These are phyloP conservation scores for Aspergillus sp. DNA, from an alignment of 2,329 filamentous ascomycete species.

Conservation along the genomic window DNA sequence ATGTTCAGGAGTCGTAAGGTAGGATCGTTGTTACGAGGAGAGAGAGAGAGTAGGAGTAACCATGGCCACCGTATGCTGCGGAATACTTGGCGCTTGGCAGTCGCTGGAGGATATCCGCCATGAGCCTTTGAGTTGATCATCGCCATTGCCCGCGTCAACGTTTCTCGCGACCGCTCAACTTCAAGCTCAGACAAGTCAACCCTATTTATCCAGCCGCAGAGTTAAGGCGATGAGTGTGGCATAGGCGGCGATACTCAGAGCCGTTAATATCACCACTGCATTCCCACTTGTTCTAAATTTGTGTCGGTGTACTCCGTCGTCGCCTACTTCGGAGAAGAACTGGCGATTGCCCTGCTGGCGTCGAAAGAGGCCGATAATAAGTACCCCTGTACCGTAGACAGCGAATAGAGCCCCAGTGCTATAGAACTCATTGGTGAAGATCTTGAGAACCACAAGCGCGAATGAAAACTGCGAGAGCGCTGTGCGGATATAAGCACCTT, in stretches of 20 bases:
- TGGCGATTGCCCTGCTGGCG: slow-evolving; percentile 90
- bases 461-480: slow-evolving; percentile 95
- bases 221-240: slow-evolving; percentile 60
- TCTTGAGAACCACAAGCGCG: slow-evolving; percentile 88
- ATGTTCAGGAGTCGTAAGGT: background rate
- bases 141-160: background rate
- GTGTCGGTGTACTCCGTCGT: slow-evolving; percentile 61
- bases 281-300: slow-evolving; percentile 67
- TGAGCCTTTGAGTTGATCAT: background rate
- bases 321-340: slow-evolving; percentile 68
- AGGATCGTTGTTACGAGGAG: background rate
- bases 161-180: background rate
- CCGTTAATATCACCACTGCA: slow-evolving; percentile 63
- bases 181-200: background rate
- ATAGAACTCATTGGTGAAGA: slow-evolving; percentile 97
- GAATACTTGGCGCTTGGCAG: slow-evolving; percentile 34
- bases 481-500: slow-evolving; percentile 94
- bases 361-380: slow-evolving; percentile 80
- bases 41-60: background rate
- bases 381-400: slow-evolving; percentile 80
- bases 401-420: slow-evolving; percentile 95
- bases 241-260: slow-evolving; percentile 63
- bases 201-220: slow-evolving; percentile 44
- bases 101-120: slow-evolving; percentile 3
- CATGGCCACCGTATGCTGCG: slow-evolving; percentile 16